These are phyloP conservation scores for Chloromonas sp. DNA, from an alignment of 163 green algal species.

Conservation along the genomic window DNA sequence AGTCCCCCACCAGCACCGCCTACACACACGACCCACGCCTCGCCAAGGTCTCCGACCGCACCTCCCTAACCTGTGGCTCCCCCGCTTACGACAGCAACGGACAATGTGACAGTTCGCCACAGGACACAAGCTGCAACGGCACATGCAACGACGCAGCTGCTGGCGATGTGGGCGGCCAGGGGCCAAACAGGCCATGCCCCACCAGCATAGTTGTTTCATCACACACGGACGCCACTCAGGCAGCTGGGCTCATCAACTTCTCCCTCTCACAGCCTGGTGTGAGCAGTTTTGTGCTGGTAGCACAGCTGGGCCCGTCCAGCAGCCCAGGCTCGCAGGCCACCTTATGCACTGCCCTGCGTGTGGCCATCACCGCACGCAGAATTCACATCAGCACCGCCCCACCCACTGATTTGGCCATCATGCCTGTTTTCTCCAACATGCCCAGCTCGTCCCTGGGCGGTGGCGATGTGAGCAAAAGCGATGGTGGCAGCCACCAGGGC, in stretches of 20 bases:
- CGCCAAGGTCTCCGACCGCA: not conserved
- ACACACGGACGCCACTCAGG: slow-evolving; percentile 13
- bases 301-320: slow-evolving; percentile 4
- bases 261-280: slow-evolving; percentile 21
- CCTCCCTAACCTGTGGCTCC: not conserved
- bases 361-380: slow-evolving; percentile 22
- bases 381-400: slow-evolving; percentile 13
- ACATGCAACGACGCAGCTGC: not conserved
- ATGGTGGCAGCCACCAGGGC: not conserved
- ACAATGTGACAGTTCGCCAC: no score
- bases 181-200: not conserved
- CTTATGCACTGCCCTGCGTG: slow-evolving; percentile 20
- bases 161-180: not conserved
- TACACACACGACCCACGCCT: not conserved
- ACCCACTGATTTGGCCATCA: slow-evolving; percentile 25
- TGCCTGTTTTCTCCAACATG: slow-evolving; percentile 19
- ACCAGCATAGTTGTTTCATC: slow-evolving; percentile 7
- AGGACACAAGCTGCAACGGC: no score
- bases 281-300: slow-evolving; percentile 25
- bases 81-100: not conserved
- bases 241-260: slow-evolving; percentile 25
- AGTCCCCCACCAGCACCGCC: not conserved
- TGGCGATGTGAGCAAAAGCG: not conserved
- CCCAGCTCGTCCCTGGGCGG: not conserved
- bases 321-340: slow-evolving; percentile 8